Evolutionary conservation across 2,329 filamentous ascomycete genomes (phyloP).

Genomic region (Trichoderma guizhouense): DNA sequence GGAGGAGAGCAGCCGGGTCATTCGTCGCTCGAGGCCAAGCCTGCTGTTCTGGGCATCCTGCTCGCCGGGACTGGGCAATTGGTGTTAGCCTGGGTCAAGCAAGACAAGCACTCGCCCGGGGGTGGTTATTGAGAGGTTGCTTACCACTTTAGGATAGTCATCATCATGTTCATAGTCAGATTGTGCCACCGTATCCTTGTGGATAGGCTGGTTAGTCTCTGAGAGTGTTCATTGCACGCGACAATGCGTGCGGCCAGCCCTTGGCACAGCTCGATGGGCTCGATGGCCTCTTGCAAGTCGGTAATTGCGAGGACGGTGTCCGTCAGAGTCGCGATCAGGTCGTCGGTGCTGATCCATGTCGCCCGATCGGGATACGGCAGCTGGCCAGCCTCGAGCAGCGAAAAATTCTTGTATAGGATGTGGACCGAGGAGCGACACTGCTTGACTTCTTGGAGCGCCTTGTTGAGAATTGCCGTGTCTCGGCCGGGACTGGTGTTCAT

Average conservation of each 20-base stretch:
- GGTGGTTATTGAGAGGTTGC: constrained; percentile 6
- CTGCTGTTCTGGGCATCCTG: constrained; percentile 36
- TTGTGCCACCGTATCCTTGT: constrained; percentile 37
- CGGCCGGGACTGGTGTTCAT: constrained; percentile 31
- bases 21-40: constrained; percentile 34
- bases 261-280: constrained; percentile 16
- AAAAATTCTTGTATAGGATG: constrained; percentile 36
- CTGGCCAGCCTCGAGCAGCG: constrained; percentile 31
- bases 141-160: constrained; percentile 39
- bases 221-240: background rate
- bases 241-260: constrained; percentile 15
- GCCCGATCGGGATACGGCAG: constrained; percentile 36
- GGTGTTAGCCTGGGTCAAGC: background rate
- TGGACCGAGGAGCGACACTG: constrained; percentile 38
- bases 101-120: background rate
- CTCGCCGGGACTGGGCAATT: constrained; percentile 30
- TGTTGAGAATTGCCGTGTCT: constrained; percentile 29
- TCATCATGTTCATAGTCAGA: constrained; percentile 39
- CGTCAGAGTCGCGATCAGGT: constrained; percentile 35
- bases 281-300: constrained; percentile 31
- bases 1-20: constrained; percentile 34
- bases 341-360: constrained; percentile 35
- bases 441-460: constrained; percentile 35
- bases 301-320: constrained; percentile 37
- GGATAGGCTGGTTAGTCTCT: constrained; percentile 24